Evolutionary conservation across 352 stramenopile genomes (phyloP), one percentile per base, ranked within the genome.

Genomic region (Thraustochytrium sp.): DNA sequence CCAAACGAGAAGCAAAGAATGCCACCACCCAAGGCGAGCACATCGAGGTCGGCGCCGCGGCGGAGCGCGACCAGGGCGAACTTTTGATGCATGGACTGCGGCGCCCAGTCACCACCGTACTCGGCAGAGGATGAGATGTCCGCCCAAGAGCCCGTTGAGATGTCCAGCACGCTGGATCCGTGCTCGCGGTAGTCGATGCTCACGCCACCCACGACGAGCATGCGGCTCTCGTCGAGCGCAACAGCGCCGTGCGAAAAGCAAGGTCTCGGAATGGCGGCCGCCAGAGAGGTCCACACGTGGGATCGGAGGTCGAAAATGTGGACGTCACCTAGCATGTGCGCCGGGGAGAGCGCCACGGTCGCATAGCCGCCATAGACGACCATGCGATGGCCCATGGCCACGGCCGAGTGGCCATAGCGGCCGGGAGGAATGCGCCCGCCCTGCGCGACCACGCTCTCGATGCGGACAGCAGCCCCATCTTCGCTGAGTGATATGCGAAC

Each of bases 1-100:
- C 75, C 75, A 61, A 84, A 84, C 11, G 75, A 84, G 65, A 84
- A 84, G 51, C 75, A 84, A 9, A 84, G 61, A 18, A 26, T 56
- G 8, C 75, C 75, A 29, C 75, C 75, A 11, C 75, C 75, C 8
- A 84, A n/a, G 13, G 75, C n/a, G 5, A 84, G 72, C 21, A 72
- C 29, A n/a, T 80, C 34, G 18, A 72, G 8, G 9, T 44, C 9
- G 13, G 3, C n/a, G 53, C 29, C 54, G 11, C 44, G 44, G 5
- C 21, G 55, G 4, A 80, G 68, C 29, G n/a, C 18, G 16, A 80
- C 21, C 26, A 80, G 48, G 44, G 36, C 53, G 49, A 42, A 61
- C 44, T 80, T 80, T 61, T 80, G 68, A 3, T 55, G 68, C 68
- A 80, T 80, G 16, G 44, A 42, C 18, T 21, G 5, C 34, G 42